Evolutionary conservation across 2,329 filamentous ascomycete genomes (phyloP), one percentile per base, ranked within the genome.

Genomic region (Nakataea oryzae): DNA sequence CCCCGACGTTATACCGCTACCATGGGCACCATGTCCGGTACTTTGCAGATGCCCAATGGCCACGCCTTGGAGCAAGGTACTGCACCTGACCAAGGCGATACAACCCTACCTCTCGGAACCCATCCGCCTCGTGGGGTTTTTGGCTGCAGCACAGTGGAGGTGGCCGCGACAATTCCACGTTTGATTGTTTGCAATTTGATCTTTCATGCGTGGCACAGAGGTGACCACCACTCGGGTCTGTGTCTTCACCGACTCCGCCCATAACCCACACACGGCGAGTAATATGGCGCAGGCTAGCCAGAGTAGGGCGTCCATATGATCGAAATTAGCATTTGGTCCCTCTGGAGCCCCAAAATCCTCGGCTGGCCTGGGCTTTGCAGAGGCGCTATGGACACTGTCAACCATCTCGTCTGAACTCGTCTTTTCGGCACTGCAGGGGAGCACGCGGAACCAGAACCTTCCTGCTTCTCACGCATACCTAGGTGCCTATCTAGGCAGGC

Each of bases 161-260:
- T 50, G 41, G 17, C 41, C 41, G 21, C 11, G 41, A 50, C 41
- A 50, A 50, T 50, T 50, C 41, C 21, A 50, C 28, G 11, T 58
- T 58, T 58, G 56, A 58, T 58, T 58, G 56, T 58, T 50, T 29
- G 26, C 29, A 58, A 58, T 58, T 58, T 58, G 56, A 12, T 24
- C 56, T 29, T 58, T 58, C 56, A 58, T 58, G 56, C 56, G 29
- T 28, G 56, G 41, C 41, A 50, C 41, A n/a, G 8, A 47, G 41
- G 17, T 21, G 41, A 5, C 41, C 41, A 47, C 34, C 34, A 47
- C 41, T 47, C 41, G 41, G 41, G 21, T 21, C 41, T 47, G 41
- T 7, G 5, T 21, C 41, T n/a, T 47, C 41, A 47, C 41, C 41
- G 41, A 47, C 41, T 47, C 41, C 41, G 17, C 41, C 2, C 9